Evolutionary conservation across 768 basidiomycete genomes (phyloP), one percentile per base, ranked within the genome.

Genomic region (Baorangia bicolor): DNA sequence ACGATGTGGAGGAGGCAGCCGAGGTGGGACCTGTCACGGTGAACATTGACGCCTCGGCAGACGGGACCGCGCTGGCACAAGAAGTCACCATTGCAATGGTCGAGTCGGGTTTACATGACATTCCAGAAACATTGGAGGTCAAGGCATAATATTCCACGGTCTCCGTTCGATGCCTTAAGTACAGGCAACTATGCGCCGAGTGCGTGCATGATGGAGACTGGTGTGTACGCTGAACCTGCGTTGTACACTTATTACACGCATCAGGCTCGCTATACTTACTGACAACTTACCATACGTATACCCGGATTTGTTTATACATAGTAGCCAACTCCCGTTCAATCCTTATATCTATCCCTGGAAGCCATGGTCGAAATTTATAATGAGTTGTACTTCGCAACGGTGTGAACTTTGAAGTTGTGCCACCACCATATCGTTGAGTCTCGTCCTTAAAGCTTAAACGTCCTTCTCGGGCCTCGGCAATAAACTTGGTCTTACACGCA

Each of bases 281-380:
- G 37, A 61, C 49, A 16, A 67, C 47, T 54, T 67, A 55, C 35
- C 14, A 59, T 57, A 62, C 55, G 43, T 35, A 68, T 67, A 67
- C 65, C 60, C 57, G 46, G 31, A 52, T 53, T 59, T 58, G 57
- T 59, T 60, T 59, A 67, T 57, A 60, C 56, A 31, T 58, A 59
- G 34, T 59, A 63, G 54, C 38, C 34, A 49, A 54, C 45, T 41
- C 47, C 40, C 31, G 2, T 25, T 53, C 56, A 23, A 42, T 59
- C 53, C 37, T 56, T 58, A 43, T 14, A 28, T 54, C 38, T 38
- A 25, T 33, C 16, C 11, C 5, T 39, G 38, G n/a, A n/a, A 27
- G 13, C 45, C 2, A 25, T 25, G 42, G 21, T 23, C 14, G 21
- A 5, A 33, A 13, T 13, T 23, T 25, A 5, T 20, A n/a, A 53